Base-by-base conservation (phyloP, 1,284 basidiomycete genomes). In the Ustilago loliicola region DNA sequence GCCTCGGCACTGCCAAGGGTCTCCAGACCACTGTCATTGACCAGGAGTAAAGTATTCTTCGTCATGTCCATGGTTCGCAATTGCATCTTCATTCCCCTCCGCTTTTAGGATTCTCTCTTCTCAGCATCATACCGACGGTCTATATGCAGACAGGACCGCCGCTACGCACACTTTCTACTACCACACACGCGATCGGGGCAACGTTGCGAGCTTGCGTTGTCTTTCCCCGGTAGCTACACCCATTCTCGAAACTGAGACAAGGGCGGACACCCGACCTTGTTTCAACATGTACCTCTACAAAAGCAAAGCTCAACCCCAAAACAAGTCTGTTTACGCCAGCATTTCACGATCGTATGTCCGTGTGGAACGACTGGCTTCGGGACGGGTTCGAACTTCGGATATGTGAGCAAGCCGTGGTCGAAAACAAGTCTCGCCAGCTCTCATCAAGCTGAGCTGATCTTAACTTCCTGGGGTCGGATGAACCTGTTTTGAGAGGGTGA, bases 1-100 rank as follows among this genome's bases (percentile, higher is more conserved):
- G 85, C 65, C 84, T 85, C 72, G 83, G 83, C 77, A 81, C 80
- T 73, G 70, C 73, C 83, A 84, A 86, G 80, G 85, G 85, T 54
- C 81, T 84, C 56, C 79, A 85, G 65, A 86, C 85, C 62, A 77
- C 71, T 48, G 78, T 85, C 63, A 77, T 86, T 50, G 85, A 86
- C 80, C 81, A 83, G 78, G 85, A 86, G 75, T 77, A 77, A 77
- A 69, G 25, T 21, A n/a, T 61, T 56, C 54, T 40, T 61, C 51
- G 50, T 69, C 66, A 40, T 61, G 62, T 74, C 66, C 47, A 42
- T 73, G 65, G 66, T 68, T 56, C 71, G 65, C 62, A 68, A 42
- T 65, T 55, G 71, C 71, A 73, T 73, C 66, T 73, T 64, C 36
- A 38, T 57, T 59, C 42, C 48, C 32, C 56, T 58, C 50, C 54